These are phyloP conservation scores for Cicer cuneatum DNA, from an alignment of 306 rosid genomes.

Conservation along the genomic window DNA sequence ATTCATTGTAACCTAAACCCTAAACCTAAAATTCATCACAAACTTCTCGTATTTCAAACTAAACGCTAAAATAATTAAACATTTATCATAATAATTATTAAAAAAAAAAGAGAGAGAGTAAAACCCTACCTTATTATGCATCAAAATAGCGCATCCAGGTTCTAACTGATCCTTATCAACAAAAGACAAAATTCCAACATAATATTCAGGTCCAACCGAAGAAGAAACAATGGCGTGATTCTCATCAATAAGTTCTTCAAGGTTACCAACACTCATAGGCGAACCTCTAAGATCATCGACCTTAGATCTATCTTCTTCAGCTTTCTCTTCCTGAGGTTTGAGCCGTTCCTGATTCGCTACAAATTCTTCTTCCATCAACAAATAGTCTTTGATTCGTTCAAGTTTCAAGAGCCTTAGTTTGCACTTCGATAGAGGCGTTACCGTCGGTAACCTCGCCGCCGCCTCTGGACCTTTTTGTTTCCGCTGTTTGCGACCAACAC, in stretches of 20 bases:
- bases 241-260: constrained; percentile 95
- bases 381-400: constrained; percentile 89
- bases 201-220: constrained; percentile 96
- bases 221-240: constrained; percentile 96
- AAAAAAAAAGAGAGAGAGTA: not conserved
- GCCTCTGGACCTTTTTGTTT: constrained; percentile 98
- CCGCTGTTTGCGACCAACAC: constrained; percentile 95
- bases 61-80: not conserved
- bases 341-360: constrained; percentile 93
- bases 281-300: constrained; percentile 97
- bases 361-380: constrained; percentile 95
- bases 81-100: not conserved
- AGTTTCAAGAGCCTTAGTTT: constrained; percentile 85
- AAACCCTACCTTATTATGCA: constrained; percentile 89
- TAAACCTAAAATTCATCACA: constrained; percentile 20
- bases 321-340: constrained; percentile 96
- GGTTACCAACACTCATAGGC: constrained; percentile 96
- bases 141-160: constrained; percentile 96
- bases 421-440: constrained; percentile 92
- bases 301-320: constrained; percentile 98
- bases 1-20: constrained; percentile 31
- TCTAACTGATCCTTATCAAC: constrained; percentile 98
- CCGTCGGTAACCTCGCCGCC: constrained; percentile 88
- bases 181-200: constrained; percentile 88
- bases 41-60: not conserved